Percentiles rank a stretch among this genome's conserved stretches.
These are phyloP conservation scores for Fusarium hostae DNA, from an alignment of 2,329 filamentous ascomycete genomes.

Conservation along the genomic window DNA sequence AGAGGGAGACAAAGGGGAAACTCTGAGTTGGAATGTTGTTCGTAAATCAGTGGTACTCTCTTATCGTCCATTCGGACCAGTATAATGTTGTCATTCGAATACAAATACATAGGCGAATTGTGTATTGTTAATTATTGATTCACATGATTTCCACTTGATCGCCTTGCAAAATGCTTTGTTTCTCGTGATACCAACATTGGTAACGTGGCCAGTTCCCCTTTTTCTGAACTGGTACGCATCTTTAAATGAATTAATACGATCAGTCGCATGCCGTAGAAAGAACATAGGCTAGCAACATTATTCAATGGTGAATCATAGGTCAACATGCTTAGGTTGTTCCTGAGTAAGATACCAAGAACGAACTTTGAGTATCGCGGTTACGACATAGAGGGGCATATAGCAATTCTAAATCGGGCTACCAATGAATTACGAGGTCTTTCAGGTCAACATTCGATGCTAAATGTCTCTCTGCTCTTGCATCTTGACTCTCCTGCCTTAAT, in stretches of 20 bases:
- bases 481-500: background rate
- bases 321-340: background rate
- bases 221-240: background rate
- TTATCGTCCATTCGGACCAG: background rate
- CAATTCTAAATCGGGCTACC: background rate
- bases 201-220: background rate
- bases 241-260: background rate
- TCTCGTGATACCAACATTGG: background rate
- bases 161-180: background rate
- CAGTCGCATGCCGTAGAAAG: background rate
- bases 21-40: background rate
- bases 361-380: background rate
- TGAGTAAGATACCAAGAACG: background rate
- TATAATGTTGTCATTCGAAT: background rate
- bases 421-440: background rate
- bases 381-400: background rate
- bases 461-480: background rate
- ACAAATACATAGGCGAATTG: background rate
- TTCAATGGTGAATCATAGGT: background rate
- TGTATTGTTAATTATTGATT: background rate
- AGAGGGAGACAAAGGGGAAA: constrained; percentile 54
- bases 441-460: background rate
- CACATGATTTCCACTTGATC: background rate
- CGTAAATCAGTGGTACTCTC: background rate
- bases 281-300: no score